These are phyloP conservation scores for Euphorbia peplus DNA, from an alignment of 345 rosid genomes.

Conservation along the genomic window DNA sequence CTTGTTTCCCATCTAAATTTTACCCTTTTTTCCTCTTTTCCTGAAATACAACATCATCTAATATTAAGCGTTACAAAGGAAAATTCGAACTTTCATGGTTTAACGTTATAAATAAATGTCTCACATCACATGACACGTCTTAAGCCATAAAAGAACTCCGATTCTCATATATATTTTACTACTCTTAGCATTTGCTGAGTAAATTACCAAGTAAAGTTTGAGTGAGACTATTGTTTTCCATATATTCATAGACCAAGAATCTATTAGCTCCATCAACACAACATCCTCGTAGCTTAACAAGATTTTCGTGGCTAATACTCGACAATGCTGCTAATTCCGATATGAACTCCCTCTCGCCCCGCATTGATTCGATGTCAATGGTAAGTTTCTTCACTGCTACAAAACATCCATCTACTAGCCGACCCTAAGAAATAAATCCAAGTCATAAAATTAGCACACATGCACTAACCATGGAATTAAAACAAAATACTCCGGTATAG, in stretches of 20 bases:
- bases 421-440: conserved; percentile 31
- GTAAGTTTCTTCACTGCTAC: conserved; percentile 57
- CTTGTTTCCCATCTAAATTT: conserved; percentile 49
- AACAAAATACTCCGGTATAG: no score
- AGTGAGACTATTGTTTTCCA: conserved; percentile 56
- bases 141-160: no score
- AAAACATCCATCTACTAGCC: conserved; percentile 36
- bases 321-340: conserved; percentile 53
- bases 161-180: no score
- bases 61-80: no score
- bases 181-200: no score
- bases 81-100: no score
- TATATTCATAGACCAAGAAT: conserved; percentile 50
- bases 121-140: no score
- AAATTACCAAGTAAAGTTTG: conserved; percentile 43
- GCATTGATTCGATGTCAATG: conserved; percentile 48
- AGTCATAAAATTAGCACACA: no score
- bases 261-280: conserved; percentile 49
- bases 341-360: conserved; percentile 58
- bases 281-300: conserved; percentile 54
- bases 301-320: conserved; percentile 47
- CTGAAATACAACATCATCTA: conserved; percentile 19
- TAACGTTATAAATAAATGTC: no score
- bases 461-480: no score
- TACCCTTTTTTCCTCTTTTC: conserved; percentile 42